Conservation (phyloP, 208 protist genomes). For the Tritrichomonas foetus region DNA sequence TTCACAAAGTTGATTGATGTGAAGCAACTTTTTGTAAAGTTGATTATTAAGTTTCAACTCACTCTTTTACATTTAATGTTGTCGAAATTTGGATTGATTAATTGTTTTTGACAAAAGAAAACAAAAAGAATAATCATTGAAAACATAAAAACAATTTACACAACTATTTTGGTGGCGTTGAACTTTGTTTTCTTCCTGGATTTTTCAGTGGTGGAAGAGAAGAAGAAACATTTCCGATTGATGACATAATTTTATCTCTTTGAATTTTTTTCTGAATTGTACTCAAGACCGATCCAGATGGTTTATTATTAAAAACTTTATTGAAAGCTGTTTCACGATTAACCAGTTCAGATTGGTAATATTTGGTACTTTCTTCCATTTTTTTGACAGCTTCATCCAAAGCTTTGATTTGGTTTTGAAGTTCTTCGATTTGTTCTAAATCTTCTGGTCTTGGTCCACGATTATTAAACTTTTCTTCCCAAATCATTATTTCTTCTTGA, state of each 20-base stretch:
- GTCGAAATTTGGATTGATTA: too few relatives aligned
- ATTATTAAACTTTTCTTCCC: conserved; percentile 33
- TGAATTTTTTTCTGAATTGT: not conserved
- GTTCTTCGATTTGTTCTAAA: not conserved
- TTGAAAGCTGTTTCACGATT: conserved; percentile 34
- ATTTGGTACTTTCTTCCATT: not conserved
- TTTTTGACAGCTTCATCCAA: not conserved
- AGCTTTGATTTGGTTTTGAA: not conserved
- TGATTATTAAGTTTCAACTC: too few relatives aligned
- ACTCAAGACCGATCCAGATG: not conserved
- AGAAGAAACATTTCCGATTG: not conserved
- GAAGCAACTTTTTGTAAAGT: too few relatives aligned
- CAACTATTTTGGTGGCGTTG: too few relatives aligned
- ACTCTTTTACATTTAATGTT: too few relatives aligned
- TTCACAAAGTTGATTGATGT: too few relatives aligned
- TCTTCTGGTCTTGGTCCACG: conserved; percentile 13
- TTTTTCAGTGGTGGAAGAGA: too few relatives aligned
- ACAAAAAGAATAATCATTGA: too few relatives aligned
- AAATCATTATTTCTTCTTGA: not conserved
- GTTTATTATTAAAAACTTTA: conserved; percentile 35
- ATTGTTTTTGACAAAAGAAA: too few relatives aligned
- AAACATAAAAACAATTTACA: too few relatives aligned
- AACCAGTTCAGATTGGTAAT: not conserved
- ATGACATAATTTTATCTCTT: not conserved
- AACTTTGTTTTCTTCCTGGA: too few relatives aligned